Conservation (phyloP, 306 rosid species). For the Oemleria cerasiformis region DNA sequence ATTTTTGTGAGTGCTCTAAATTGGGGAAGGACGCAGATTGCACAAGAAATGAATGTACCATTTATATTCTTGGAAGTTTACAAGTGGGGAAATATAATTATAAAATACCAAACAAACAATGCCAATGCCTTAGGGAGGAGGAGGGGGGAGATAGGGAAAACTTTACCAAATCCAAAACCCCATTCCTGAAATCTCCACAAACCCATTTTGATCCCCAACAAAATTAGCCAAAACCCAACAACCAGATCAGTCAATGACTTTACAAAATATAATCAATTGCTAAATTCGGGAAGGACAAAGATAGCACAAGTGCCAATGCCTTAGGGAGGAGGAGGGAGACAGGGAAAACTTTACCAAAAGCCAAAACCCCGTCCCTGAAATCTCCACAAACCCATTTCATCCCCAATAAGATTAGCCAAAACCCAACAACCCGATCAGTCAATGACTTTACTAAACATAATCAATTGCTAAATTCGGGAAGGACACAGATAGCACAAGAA, state of each 20-base stretch:
- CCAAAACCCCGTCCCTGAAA: slow-evolving; percentile 1
- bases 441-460: no score
- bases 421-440: no score
- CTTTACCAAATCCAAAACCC: slow-evolving; percentile 16
- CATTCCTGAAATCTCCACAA: background rate
- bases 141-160: background rate
- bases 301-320: background rate
- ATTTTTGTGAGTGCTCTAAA: no score
- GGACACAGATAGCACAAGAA: background rate
- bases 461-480: background rate
- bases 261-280: no score
- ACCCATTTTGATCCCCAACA: background rate
- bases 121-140: background rate
- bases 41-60: no score
- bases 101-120: no score
- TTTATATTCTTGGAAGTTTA: no score
- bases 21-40: background rate
- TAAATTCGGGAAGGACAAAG: background rate
- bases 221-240: no score
- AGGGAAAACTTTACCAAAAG: slow-evolving; percentile 11
- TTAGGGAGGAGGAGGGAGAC: background rate
- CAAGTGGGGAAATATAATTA: no score
- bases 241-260: no score
- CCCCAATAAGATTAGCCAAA: background rate
- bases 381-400: background rate